Conservation (phyloP, 495 filamentous ascomycete genomes). For the Penicillium alfredii region DNA sequence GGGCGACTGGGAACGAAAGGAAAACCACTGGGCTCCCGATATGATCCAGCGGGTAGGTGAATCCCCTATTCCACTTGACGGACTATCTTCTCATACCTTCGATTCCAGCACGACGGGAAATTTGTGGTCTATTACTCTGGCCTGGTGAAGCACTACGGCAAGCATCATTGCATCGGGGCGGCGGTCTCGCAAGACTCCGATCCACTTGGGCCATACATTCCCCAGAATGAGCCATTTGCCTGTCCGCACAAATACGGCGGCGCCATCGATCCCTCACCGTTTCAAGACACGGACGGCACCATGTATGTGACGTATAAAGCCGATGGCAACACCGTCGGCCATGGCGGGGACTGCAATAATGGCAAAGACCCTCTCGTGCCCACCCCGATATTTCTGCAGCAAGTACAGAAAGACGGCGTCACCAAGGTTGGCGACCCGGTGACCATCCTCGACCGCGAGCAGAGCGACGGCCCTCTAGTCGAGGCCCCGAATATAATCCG, state of each 20-base stretch:
- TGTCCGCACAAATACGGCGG: slow-evolving; percentile 48
- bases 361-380: slow-evolving; percentile 34
- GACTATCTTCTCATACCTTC: background rate
- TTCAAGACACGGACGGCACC: slow-evolving; percentile 43
- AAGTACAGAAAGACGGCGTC: slow-evolving; percentile 47
- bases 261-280: slow-evolving; percentile 52
- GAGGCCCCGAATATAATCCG: slow-evolving; percentile 53
- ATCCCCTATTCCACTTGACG: background rate
- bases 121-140: slow-evolving; percentile 56
- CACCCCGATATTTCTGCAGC: slow-evolving; percentile 55
- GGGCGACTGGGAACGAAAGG: slow-evolving; percentile 18
- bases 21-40: slow-evolving; percentile 34
- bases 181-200: slow-evolving; percentile 33
- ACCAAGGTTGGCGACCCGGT: slow-evolving; percentile 43
- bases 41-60: slow-evolving; percentile 29
- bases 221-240: slow-evolving; percentile 33
- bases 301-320: slow-evolving; percentile 55
- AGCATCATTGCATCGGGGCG: slow-evolving; percentile 49
- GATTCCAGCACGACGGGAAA: slow-evolving; percentile 31
- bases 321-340: slow-evolving; percentile 52
- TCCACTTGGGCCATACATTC: slow-evolving; percentile 45
- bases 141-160: slow-evolving; percentile 24
- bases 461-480: slow-evolving; percentile 51
- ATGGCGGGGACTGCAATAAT: slow-evolving; percentile 51
- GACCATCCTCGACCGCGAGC: slow-evolving; percentile 46